Conservation (phyloP, 371 early-diverging fungal species). For the Mortierella sp. region DNA sequence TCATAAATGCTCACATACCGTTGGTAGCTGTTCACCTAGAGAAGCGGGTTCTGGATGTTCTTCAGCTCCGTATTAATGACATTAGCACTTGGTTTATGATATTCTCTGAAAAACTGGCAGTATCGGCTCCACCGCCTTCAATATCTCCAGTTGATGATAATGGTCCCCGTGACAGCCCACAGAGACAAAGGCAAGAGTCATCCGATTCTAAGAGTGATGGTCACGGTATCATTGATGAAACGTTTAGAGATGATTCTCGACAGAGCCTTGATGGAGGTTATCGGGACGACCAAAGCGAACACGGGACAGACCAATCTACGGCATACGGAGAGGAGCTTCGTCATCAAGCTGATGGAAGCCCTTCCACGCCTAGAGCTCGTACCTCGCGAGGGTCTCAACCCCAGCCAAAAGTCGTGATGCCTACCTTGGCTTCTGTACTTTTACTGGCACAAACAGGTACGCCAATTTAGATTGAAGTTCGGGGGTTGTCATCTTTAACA, state of each 20-base stretch:
- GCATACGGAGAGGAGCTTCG: conserved; percentile 54
- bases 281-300: conserved; percentile 50
- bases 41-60: conserved; percentile 70
- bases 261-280: conserved; percentile 27
- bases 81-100: conserved; percentile 74
- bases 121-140: conserved; percentile 8
- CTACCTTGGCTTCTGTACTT: conserved; percentile 38
- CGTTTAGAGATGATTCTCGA: conserved; percentile 25
- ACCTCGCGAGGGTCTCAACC: conserved; percentile 8
- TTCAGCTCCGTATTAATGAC: conserved; percentile 80
- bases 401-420: conserved; percentile 18
- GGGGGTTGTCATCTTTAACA: no score
- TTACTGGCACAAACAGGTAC: conserved; percentile 42
- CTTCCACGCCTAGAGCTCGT: conserved; percentile 9
- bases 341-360: conserved; percentile 29
- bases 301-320: conserved; percentile 50
- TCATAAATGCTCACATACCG: conserved; percentile 78
- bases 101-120: conserved; percentile 38
- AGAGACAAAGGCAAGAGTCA: not conserved
- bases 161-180: not conserved
- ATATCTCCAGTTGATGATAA: not conserved
- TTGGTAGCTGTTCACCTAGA: conserved; percentile 67
- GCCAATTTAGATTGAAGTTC: no score
- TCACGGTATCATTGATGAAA: conserved; percentile 22
- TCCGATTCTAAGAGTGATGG: conserved; percentile 20